phyloP scores from a whole-genome alignment of 2,329 filamentous ascomycete species.

The Pezicula carpinea region DNA sequence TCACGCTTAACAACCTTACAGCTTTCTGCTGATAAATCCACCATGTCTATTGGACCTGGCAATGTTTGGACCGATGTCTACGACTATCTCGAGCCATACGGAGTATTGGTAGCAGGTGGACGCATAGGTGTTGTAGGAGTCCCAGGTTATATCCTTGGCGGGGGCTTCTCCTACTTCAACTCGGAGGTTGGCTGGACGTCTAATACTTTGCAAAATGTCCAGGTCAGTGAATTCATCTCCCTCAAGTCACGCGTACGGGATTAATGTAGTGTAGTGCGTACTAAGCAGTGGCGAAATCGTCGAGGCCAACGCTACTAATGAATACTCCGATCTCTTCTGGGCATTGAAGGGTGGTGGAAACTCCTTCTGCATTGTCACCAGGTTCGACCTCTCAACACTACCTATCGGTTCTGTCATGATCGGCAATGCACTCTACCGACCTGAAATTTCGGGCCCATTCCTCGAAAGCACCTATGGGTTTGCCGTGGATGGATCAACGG shows the following conservation, averaged over 20 bases:
- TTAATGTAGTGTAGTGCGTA: conserved; percentile 8
- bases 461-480: too few species aligned
- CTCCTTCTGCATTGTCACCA: conserved; percentile 27
- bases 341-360: conserved; percentile 31
- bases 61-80: conserved; percentile 11
- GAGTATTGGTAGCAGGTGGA: conserved; percentile 8
- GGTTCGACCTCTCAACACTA: too few species aligned
- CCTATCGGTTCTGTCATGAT: too few species aligned
- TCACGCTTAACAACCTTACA: conserved; percentile 4
- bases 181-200: conserved; percentile 11
- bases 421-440: too few species aligned
- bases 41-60: conserved; percentile 9
- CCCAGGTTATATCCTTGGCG: conserved; percentile 11
- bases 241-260: too few species aligned
- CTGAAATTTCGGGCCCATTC: too few species aligned
- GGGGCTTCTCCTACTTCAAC: conserved; percentile 12
- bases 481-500: too few species aligned
- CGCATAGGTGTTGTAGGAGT: conserved; percentile 11
- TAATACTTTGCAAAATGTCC: conserved; percentile 3
- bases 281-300: conserved; percentile 20
- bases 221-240: not conserved
- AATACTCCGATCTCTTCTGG: conserved; percentile 30
- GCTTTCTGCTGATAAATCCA: conserved; percentile 7
- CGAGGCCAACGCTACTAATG: conserved; percentile 12
- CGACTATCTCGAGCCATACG: conserved; percentile 4